A percentile compares a stretch with the other conserved stretches of the same genome.
These are phyloP conservation scores for Metschnikowia chrysomelidarum DNA, from an alignment of 805 yeast genomes.

Conservation along the genomic window DNA sequence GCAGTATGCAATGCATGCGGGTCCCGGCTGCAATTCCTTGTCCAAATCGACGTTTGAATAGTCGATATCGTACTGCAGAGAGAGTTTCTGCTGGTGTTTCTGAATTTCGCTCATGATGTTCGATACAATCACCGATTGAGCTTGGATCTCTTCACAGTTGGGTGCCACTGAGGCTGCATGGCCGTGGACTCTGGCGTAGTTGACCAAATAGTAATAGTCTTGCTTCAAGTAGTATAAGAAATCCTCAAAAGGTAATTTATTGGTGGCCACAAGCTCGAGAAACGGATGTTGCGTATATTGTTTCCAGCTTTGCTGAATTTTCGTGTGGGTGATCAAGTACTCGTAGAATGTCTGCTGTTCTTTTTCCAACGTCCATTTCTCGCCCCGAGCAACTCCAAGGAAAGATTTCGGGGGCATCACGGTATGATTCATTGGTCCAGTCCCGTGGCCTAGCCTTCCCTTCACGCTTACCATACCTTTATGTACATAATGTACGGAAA, in stretches of 20 bases:
- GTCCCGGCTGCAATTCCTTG: slow-evolving; percentile 45
- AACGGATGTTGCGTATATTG: slow-evolving; percentile 61
- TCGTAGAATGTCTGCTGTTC: slow-evolving; percentile 32
- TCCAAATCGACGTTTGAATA: slow-evolving; percentile 40
- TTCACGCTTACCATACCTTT: slow-evolving; percentile 47
- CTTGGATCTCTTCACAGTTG: slow-evolving; percentile 46
- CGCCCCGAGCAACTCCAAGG: slow-evolving; percentile 3
- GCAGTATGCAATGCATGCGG: slow-evolving; percentile 60
- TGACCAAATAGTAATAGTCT: slow-evolving; percentile 68
- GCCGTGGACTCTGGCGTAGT: slow-evolving; percentile 65
- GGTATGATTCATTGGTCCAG: slow-evolving; percentile 8
- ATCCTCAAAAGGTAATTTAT: slow-evolving; percentile 45
- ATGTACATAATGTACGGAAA: slow-evolving; percentile 65
- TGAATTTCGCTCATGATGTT: slow-evolving; percentile 55
- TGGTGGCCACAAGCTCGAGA: slow-evolving; percentile 50
- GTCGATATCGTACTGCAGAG: slow-evolving; percentile 37
- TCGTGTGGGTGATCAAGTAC: slow-evolving; percentile 55
- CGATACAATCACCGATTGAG: slow-evolving; percentile 49
- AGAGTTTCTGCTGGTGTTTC: slow-evolving; percentile 52
- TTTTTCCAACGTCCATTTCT: background rate
- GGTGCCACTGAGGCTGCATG: slow-evolving; percentile 65
- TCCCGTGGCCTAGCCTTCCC: slow-evolving; percentile 6
- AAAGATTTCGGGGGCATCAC: slow-evolving; percentile 2
- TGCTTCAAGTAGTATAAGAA: slow-evolving; percentile 58
- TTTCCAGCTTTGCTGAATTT: slow-evolving; percentile 54